A percentile compares a stretch with the other conserved stretches of the same genome.
Conservation (phyloP, 108 stramenopile genomes). For the Nannochloropsis gaditana region DNA sequence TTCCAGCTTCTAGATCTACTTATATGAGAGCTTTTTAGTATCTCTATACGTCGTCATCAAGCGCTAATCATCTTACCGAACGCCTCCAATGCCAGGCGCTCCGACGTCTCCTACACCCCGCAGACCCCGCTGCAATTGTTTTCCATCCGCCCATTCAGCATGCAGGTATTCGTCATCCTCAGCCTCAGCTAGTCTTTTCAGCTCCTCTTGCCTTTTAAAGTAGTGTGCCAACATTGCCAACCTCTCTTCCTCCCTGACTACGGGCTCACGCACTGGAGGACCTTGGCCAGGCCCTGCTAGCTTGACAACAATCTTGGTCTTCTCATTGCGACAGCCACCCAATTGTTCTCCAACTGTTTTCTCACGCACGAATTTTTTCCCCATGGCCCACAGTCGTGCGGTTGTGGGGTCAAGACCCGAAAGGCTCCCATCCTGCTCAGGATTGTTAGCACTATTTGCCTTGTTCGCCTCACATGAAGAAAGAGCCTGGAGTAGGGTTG, state of each 20-base stretch:
- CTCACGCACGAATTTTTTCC: conserved; percentile 66
- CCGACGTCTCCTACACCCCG: conserved; percentile 42
- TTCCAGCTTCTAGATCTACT: no score
- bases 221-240: conserved; percentile 86
- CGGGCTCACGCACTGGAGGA: conserved; percentile 71
- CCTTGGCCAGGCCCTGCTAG: conserved; percentile 64
- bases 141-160: conserved; percentile 72
- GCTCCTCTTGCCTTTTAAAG: conserved; percentile 80
- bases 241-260: conserved; percentile 72
- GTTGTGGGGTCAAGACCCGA: conserved; percentile 61
- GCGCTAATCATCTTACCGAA: background rate
- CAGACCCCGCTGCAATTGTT: conserved; percentile 60
- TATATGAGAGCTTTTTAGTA: no score
- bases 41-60: no score
- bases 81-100: conserved; percentile 44
- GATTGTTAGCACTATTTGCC: background rate
- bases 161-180: conserved; percentile 79
- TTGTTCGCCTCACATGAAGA: background rate
- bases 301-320: conserved; percentile 73
- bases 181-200: conserved; percentile 63
- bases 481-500: conserved; percentile 34
- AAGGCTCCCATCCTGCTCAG: conserved; percentile 41
- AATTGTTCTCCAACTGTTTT: conserved; percentile 62
- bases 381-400: conserved; percentile 70
- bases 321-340: conserved; percentile 68